Base-by-base conservation (phyloP, 176 grass and related monocot species). In the Thalia dealbata region DNA sequence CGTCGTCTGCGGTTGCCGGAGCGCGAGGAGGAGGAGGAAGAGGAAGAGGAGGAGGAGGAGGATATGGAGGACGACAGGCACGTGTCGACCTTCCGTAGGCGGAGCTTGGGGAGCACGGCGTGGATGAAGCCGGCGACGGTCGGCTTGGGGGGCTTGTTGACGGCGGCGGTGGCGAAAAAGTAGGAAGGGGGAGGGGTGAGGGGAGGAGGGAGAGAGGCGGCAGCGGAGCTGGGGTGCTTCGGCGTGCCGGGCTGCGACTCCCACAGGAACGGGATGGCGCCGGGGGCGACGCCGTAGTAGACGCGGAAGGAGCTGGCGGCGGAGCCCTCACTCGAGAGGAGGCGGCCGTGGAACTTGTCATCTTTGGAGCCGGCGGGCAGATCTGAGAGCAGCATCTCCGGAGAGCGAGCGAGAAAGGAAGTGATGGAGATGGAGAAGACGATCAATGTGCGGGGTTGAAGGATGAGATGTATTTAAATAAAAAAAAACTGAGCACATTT, bases 181-280 rank as follows among this genome's bases (percentile, higher is more conserved):
- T 82, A 91, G 46, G 84, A 87, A 5, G 88, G 88, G 19, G 88
- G 88, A 18, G 81, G 88, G 32, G 72, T 87, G 54, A 87, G 84
- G 41, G 88, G 84, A 50, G 88, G 88, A 50, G 88, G 88, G 48
- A 84, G 74, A 21, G 61, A 30, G 32, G 78, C 21, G 26, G 56
- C 44, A 55, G 77, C 21, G 68, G 30, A 69, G 75, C 72, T 38
- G 75, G 56, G 27, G 54, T 77, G 71, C 79, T 87, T 91, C 60
- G 88, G 88, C n/a, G 88, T 91, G 6, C 88, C 88, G 13, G 88
- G 88, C 26, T 72, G 55, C 5, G 84, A 84, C 76, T 91, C 88
- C 88, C 88, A 91, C 46, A 79, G 6, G 78, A 91, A 91, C 2
- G 88, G 84, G 81, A 91, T 84, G 8, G 84, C 75, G n/a, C 84